Percentiles rank a stretch among this genome's conserved stretches.
Evolutionary conservation across 2,329 filamentous ascomycete genomes (phyloP).

Genomic region (Diaporthe humulicola): DNA sequence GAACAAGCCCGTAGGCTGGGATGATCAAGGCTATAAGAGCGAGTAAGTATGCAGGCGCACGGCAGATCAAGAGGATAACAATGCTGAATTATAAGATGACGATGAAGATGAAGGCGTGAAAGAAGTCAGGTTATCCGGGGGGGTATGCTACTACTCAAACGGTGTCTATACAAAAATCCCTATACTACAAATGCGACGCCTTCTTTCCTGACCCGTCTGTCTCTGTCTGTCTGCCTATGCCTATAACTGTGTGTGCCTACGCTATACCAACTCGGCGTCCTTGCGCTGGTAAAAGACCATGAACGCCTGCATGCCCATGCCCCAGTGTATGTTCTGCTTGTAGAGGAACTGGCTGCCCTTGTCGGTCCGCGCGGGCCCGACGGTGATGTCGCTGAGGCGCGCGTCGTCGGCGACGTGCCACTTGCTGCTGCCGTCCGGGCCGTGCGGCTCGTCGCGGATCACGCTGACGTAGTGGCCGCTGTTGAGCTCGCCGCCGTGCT

Average conservation of each 20-base stretch:
- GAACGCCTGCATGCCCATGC: constrained; percentile 58
- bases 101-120: constrained; percentile 43
- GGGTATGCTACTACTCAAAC: constrained; percentile 18
- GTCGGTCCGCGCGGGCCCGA: constrained; percentile 52
- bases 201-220: not conserved
- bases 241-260: no score
- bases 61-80: not conserved
- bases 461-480: constrained; percentile 86
- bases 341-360: constrained; percentile 57
- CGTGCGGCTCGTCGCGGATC: constrained; percentile 65
- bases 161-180: constrained; percentile 6
- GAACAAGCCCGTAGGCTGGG: no score
- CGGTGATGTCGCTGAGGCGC: constrained; percentile 55
- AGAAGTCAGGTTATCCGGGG: constrained; percentile 42
- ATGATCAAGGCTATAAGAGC: not conserved
- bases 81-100: constrained; percentile 20
- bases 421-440: constrained; percentile 51
- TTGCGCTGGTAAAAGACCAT: constrained; percentile 57
- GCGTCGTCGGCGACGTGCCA: constrained; percentile 67
- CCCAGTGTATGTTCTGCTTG: constrained; percentile 43
- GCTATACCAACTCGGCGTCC: constrained; percentile 32
- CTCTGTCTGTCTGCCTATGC: no score
- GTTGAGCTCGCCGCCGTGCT: constrained; percentile 78
- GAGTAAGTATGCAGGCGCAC: not conserved
- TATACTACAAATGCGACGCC: not conserved